Conservation (phyloP, 257 asterid genomes). For the Solanum ossicruentum region DNA sequence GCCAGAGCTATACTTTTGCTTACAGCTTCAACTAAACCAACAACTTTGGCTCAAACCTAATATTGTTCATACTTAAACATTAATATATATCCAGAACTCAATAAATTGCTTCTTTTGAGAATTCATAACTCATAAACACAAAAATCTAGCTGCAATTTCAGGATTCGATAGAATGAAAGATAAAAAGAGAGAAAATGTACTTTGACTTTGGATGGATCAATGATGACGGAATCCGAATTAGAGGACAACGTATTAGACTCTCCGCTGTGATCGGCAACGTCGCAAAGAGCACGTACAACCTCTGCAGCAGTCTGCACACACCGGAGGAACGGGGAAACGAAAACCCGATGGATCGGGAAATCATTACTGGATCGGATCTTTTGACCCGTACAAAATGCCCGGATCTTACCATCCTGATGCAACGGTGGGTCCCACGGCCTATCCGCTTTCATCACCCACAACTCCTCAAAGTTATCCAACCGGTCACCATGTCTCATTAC, state of each 20-base stretch:
- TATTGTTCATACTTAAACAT: neutral
- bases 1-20: neutral
- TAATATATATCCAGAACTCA: too few relatives aligned
- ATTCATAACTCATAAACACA: neutral
- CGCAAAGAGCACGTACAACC: slow-evolving; percentile 49
- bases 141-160: neutral
- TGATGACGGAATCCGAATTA: slow-evolving; percentile 32
- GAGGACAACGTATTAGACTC: slow-evolving; percentile 29
- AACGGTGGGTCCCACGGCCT: slow-evolving; percentile 96
- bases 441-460: slow-evolving; percentile 56
- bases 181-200: slow-evolving; percentile 6
- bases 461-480: slow-evolving; percentile 56
- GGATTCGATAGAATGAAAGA: neutral
- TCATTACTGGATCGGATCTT: slow-evolving; percentile 26
- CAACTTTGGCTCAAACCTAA: neutral
- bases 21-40: neutral
- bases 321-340: slow-evolving; percentile 76
- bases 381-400: slow-evolving; percentile 64
- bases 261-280: slow-evolving; percentile 22
- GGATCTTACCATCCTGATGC: slow-evolving; percentile 52
- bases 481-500: slow-evolving; percentile 97
- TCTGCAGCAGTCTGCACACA: slow-evolving; percentile 88
- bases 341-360: slow-evolving; percentile 65
- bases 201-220: slow-evolving; percentile 71
- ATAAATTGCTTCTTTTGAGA: too few relatives aligned